These are phyloP conservation scores for Vachellia pachyceras DNA, from an alignment of 306 rosid species.

Conservation along the genomic window DNA sequence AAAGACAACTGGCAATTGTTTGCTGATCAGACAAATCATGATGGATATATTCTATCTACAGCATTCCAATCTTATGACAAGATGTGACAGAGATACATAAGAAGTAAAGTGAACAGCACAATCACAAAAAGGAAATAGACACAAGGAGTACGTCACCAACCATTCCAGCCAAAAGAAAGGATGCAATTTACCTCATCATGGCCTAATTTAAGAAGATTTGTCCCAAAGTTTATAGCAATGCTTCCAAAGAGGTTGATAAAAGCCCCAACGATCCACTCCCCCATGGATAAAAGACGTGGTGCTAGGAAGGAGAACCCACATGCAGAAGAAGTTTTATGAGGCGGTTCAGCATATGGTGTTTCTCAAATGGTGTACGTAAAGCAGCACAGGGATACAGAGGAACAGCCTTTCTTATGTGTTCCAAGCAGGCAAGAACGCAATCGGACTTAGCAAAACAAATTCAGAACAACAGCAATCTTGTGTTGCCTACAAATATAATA, in stretches of 20 bases:
- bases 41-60: neutral
- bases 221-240: constrained; percentile 81
- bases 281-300: constrained; percentile 57
- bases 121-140: neutral
- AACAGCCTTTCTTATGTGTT: constrained; percentile 25
- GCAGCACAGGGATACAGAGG: constrained; percentile 9
- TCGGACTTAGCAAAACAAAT: neutral
- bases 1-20: neutral
- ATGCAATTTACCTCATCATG: constrained; percentile 64
- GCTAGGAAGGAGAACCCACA: constrained; percentile 40
- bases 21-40: neutral
- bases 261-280: constrained; percentile 83
- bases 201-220: constrained; percentile 81
- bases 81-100: neutral
- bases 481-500: neutral
- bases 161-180: neutral
- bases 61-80: constrained; percentile 11
- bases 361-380: constrained; percentile 9
- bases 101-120: neutral
- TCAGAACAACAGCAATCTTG: neutral
- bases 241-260: constrained; percentile 76
- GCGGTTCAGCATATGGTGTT: neutral
- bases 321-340: constrained; percentile 40
- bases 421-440: constrained; percentile 1
- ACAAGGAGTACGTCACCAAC: neutral